A percentile compares a stretch with the other conserved stretches of the same genome.
phyloP scores from a whole-genome alignment of 2,329 filamentous ascomycete species.

The Arthrobotrys pseudoclavata region DNA sequence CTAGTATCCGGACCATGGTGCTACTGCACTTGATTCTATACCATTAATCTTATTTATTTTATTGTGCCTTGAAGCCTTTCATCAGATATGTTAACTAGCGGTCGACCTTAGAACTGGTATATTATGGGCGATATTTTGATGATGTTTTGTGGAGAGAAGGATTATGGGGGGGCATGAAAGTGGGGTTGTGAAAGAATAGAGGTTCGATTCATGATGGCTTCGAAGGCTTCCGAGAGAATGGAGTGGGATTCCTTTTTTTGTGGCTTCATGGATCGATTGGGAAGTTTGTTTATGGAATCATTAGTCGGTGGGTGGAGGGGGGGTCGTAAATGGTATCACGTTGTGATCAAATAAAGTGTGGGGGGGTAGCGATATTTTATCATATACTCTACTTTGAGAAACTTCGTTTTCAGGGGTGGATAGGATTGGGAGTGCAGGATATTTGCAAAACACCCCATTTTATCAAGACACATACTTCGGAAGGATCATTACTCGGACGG shows the following conservation, averaged over 20 bases:
- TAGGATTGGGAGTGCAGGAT: background rate
- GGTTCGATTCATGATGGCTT: constrained; percentile 6
- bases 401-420: background rate
- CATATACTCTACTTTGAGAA: background rate
- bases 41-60: no score
- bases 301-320: background rate
- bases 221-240: background rate
- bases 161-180: no score
- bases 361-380: background rate
- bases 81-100: no score
- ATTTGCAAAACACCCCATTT: background rate
- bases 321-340: background rate
- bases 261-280: background rate
- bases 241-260: background rate
- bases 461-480: no score
- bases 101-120: no score
- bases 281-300: background rate
- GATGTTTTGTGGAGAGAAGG: background rate
- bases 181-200: background rate
- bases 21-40: no score
- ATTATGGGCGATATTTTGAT: background rate
- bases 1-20: no score
- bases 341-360: background rate
- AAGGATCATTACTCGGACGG: no score
- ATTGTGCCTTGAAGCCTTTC: no score